A percentile compares a stretch with the other conserved stretches of the same genome.
phyloP scores from a whole-genome alignment of 805 yeast species.

The Schwanniomyces yamadae region DNA sequence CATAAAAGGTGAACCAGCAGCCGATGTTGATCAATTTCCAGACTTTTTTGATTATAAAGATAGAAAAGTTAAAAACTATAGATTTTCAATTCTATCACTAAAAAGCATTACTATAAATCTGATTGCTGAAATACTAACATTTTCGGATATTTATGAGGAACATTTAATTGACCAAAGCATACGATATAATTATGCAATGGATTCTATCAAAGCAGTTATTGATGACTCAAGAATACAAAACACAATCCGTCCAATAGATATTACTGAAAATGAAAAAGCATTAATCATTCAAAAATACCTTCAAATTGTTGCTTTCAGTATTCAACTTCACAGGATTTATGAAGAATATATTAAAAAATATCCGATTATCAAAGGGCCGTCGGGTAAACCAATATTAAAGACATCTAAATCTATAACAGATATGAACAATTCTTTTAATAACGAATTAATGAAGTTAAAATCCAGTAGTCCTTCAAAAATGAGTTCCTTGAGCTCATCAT shows the following conservation, averaged over 20 bases:
- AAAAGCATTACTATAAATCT: conserved; percentile 14
- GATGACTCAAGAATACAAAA: neutral
- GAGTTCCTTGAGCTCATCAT: conserved; percentile 7
- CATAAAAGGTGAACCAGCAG: conserved; percentile 12
- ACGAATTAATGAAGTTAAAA: neutral
- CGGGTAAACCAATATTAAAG: neutral
- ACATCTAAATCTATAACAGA: conserved; percentile 2
- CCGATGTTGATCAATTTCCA: conserved; percentile 14
- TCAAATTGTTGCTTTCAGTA: conserved; percentile 52
- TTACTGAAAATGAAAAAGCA: conserved; percentile 35
- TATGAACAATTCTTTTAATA: conserved; percentile 1
- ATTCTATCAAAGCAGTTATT: conserved; percentile 17
- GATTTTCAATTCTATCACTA: conserved; percentile 22
- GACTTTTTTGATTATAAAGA: conserved; percentile 23
- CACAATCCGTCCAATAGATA: conserved; percentile 6
- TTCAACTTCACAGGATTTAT: conserved; percentile 66
- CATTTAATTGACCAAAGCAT: conserved; percentile 45
- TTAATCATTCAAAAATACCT: conserved; percentile 49
- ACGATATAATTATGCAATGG: conserved; percentile 39
- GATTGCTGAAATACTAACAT: conserved; percentile 31
- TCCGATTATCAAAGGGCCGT: conserved; percentile 2
- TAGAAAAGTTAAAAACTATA: conserved; percentile 17
- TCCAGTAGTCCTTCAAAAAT: conserved; percentile 5
- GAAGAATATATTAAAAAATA: conserved; percentile 28
- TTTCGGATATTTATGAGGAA: conserved; percentile 56